Conservation (phyloP, 225 moss, liverwort and hornwort genomes). For the Straminergon stramineum region DNA sequence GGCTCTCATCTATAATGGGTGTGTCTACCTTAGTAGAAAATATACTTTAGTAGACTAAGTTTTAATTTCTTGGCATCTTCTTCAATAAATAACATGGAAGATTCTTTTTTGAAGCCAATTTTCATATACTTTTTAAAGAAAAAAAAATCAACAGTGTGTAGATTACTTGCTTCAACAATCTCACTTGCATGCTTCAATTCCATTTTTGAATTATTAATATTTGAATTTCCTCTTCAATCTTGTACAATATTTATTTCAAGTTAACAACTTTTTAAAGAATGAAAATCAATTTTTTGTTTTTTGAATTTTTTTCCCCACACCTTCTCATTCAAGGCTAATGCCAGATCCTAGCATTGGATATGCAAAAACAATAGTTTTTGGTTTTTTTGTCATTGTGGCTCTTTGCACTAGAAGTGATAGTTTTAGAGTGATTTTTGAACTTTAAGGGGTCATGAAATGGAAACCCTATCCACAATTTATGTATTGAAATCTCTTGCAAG, state of each 20-base stretch:
- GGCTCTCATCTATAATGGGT: no score
- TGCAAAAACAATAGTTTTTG: not conserved
- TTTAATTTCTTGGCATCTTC: not conserved
- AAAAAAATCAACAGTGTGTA: not conserved
- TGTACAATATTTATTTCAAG: not conserved
- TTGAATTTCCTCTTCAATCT: not conserved
- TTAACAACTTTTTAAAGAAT: not conserved
- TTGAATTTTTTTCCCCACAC: not conserved
- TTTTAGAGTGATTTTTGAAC: not conserved
- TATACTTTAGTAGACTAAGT: not conserved
- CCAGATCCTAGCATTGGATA: not conserved
- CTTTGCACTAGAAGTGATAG: not conserved
- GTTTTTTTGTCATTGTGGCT: not conserved
- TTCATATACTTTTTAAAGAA: not conserved
- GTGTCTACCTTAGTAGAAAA: not conserved
- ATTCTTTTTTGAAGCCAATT: not conserved
- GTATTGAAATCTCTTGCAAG: not conserved
- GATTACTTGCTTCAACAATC: not conserved
- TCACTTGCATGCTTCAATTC: not conserved
- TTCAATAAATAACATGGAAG: not conserved
- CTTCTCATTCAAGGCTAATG: not conserved
- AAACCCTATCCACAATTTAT: not conserved
- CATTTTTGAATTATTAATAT: not conserved
- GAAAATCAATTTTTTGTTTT: not conserved
- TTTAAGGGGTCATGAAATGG: fast-evolving